Evolutionary conservation across 2,329 filamentous ascomycete species (phyloP).

Genomic region (Leptographium flavum): DNA sequence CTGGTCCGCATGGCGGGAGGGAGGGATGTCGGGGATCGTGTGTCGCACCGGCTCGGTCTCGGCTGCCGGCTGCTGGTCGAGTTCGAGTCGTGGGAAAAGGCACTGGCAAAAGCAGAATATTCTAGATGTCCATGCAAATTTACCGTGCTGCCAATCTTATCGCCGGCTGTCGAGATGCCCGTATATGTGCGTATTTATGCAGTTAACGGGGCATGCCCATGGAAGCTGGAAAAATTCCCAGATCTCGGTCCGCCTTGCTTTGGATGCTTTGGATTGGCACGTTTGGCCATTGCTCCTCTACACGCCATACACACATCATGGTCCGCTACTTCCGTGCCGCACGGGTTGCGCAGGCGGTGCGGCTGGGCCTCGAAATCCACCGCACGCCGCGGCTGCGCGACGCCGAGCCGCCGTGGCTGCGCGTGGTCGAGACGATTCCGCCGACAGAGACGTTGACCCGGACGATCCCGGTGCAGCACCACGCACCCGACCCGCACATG

Average conservation of each 20-base stretch:
- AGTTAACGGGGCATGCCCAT: too few relatives aligned
- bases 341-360: slow-evolving; percentile 28
- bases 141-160: too few relatives aligned
- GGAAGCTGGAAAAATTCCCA: too few relatives aligned
- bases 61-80: not conserved
- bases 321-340: slow-evolving; percentile 22
- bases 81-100: too few relatives aligned
- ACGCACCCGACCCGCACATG: slow-evolving; percentile 26
- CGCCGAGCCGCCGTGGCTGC: slow-evolving; percentile 32
- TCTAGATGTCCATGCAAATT: too few relatives aligned
- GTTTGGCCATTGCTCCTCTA: not conserved
- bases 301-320: slow-evolving; percentile 8
- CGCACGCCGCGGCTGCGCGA: slow-evolving; percentile 15
- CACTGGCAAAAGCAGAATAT: too few relatives aligned
- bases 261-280: too few relatives aligned
- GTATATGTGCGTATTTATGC: too few relatives aligned
- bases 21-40: slow-evolving; percentile 7
- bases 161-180: too few relatives aligned
- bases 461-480: slow-evolving; percentile 34
- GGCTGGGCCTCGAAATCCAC: slow-evolving; percentile 20
- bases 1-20: slow-evolving; percentile 32
- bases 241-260: too few relatives aligned
- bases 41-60: not conserved
- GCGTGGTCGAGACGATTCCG: slow-evolving; percentile 36
- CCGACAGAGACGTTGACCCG: slow-evolving; percentile 45